Evolutionary conservation across 2,329 filamentous ascomycete genomes (phyloP), one percentile per base, ranked within the genome.

Genomic region (Phialocephala subalpina): DNA sequence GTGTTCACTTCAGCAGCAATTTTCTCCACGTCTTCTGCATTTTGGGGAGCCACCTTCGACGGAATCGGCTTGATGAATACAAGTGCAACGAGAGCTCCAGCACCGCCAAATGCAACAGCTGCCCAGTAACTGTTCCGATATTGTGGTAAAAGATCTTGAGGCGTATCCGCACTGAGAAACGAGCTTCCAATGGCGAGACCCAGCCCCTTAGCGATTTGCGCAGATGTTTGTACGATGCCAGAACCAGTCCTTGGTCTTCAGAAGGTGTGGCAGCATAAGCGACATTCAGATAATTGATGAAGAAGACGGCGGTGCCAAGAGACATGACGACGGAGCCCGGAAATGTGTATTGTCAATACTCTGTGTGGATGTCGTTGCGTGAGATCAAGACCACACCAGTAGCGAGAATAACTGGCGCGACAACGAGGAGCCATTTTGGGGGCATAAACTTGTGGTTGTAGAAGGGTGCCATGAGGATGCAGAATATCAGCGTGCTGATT

Each of bases 211-310:
- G n/a, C n/a, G n/a, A n/a, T n/a, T n/a, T n/a, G n/a, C n/a, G n/a
- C n/a, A n/a, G n/a, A n/a, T n/a, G n/a, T n/a, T n/a, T n/a, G n/a
- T n/a, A n/a, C n/a, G n/a, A n/a, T 49, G 45, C 45, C 45, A 49
- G 45, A 49, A 49, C 45, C 16, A 49, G 18, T 9, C 18, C 45
- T 25, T 49, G 8, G 18, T 49, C 8, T 49, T 49, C 45, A 49
- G 45, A 18, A n/a, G 45, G 45, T 49, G 45, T 49, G 45, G 45
- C 8, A 9, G 8, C 45, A n/a, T 49, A 49, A 49, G 45, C 45
- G 16, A 49, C 45, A 25, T 49, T n/a, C 16, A 49, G 45, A 49
- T 49, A 49, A n/a, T 49, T n/a, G 45, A n/a, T n/a, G 45, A 49
- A 49, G 20, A 49, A 49, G 8, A 49, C n/a, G 16, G 45, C 45